Conservation (phyloP, 768 basidiomycete genomes). For the Cyclocybe cylindracea region DNA sequence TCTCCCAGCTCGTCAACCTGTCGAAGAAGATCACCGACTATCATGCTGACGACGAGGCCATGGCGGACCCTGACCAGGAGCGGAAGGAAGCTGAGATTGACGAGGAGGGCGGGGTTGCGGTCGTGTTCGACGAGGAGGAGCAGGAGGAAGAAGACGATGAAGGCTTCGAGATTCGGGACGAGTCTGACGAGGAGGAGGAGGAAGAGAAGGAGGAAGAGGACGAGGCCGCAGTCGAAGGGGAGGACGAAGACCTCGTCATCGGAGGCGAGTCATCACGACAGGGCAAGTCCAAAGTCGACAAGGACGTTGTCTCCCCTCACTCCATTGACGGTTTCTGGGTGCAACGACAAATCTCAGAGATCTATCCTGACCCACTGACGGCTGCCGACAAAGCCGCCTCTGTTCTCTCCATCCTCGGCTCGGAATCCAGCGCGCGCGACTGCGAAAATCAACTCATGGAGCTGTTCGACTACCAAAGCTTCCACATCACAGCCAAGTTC, state of each 20-base stretch:
- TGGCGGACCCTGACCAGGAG: constrained; percentile 79
- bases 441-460: constrained; percentile 97
- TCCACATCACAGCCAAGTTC: constrained; percentile 86
- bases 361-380: constrained; percentile 93
- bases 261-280: constrained; percentile 62
- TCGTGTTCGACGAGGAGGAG: constrained; percentile 97
- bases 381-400: constrained; percentile 88
- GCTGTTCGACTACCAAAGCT: constrained; percentile 90
- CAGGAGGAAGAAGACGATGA: constrained; percentile 92
- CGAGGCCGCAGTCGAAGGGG: constrained; percentile 42
- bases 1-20: constrained; percentile 80
- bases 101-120: constrained; percentile 95
- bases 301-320: constrained; percentile 85
- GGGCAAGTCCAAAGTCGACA: constrained; percentile 60
- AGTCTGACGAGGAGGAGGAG: constrained; percentile 76
- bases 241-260: constrained; percentile 76
- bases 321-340: constrained; percentile 98
- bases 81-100: constrained; percentile 88
- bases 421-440: constrained; percentile 86
- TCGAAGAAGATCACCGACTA: constrained; percentile 98
- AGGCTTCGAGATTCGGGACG: constrained; percentile 83
- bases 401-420: constrained; percentile 83
- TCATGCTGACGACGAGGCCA: constrained; percentile 79
- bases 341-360: constrained; percentile 87
- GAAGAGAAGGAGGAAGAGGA: constrained; percentile 54